Evolutionary conservation across 306 rosid species (phyloP), one percentile per base, ranked within the genome.

Genomic region (Quercus engelmannii): DNA sequence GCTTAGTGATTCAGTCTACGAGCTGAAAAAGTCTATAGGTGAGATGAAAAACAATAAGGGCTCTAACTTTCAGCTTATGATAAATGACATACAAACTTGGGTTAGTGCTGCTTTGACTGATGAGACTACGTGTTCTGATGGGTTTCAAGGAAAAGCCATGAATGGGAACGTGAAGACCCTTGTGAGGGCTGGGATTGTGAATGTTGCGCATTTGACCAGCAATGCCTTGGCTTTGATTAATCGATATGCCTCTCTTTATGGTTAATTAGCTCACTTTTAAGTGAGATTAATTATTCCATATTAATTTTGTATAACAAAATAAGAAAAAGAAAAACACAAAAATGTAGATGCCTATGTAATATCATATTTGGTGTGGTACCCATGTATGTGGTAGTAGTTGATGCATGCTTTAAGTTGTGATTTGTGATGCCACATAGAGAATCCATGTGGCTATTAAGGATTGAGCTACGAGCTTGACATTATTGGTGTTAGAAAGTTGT

Each of bases 161-260:
- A 74, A 80, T 69, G 90, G 79, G 1, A 71, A 85, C 20, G 51
- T 86, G 69, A 89, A 86, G 87, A 82, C 25, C 15, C 7, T 43
- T 0, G 93, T 88, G 52, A 86, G 88, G 70, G 64, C 81, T 0
- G 26, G n/a, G 31, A 65, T 93, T 70, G 89, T 85, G 52, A 77
- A 59, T 1, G 77, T 86, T 3, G 89, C 91, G 0, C 97, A 83
- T 6, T 69, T 93, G 79, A 93, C 97, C 25, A 90, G 92, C 76
- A 93, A 90, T 80, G 90, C 95, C 21, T 86, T 93, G 89, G 98
- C 95, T 78, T 86, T 93, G 85, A 79, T 91, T 25, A 91, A 91
- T 67, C 89, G 83, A 71, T 84, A 84, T 15, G 90, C 92, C 61
- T 70, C 82, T 25, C 13, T 69, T 70, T 74, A 74, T 35, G 77